These are phyloP conservation scores for Primulina huaijiensis DNA, from an alignment of 257 asterid genomes.

Conservation along the genomic window DNA sequence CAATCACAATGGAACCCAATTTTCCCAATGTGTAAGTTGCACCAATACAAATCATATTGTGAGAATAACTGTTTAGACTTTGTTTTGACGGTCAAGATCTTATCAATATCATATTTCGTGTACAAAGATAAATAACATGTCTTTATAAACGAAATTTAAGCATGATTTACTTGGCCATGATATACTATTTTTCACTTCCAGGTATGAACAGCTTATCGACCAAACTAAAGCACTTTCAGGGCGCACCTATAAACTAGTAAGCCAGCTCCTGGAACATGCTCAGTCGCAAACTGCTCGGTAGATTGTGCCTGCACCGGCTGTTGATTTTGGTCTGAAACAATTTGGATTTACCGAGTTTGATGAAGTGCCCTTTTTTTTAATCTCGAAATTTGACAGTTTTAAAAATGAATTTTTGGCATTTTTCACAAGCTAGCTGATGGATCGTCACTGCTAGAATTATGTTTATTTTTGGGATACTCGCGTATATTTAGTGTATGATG, in stretches of 20 bases:
- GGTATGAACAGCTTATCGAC: constrained; percentile 95
- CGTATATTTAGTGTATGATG: too few relatives aligned
- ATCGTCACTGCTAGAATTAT: not conserved
- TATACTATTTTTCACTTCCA: constrained; percentile 23
- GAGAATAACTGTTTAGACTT: not conserved
- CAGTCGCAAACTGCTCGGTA: constrained; percentile 69
- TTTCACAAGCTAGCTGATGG: not conserved
- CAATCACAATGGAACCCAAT: constrained; percentile 77
- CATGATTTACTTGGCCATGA: not conserved
- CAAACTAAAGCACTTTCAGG: constrained; percentile 89
- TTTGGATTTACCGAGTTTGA: constrained; percentile 11
- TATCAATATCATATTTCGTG: not conserved
- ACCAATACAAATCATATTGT: not conserved
- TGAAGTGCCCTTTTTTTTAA: not conserved
- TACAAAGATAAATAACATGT: not conserved
- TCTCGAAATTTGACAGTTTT: not conserved
- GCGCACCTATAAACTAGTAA: constrained; percentile 72
- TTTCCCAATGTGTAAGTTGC: constrained; percentile 81
- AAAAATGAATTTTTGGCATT: too few relatives aligned
- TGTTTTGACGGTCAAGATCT: not conserved
- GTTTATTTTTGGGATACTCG: not conserved
- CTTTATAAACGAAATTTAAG: not conserved
- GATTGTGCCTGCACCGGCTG: constrained; percentile 18
- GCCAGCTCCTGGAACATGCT: constrained; percentile 76
- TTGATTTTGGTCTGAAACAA: constrained; percentile 20